Evolutionary conservation across 2,329 filamentous ascomycete species (phyloP).

Genomic region (Phaeosphaeriaceae sp.): DNA sequence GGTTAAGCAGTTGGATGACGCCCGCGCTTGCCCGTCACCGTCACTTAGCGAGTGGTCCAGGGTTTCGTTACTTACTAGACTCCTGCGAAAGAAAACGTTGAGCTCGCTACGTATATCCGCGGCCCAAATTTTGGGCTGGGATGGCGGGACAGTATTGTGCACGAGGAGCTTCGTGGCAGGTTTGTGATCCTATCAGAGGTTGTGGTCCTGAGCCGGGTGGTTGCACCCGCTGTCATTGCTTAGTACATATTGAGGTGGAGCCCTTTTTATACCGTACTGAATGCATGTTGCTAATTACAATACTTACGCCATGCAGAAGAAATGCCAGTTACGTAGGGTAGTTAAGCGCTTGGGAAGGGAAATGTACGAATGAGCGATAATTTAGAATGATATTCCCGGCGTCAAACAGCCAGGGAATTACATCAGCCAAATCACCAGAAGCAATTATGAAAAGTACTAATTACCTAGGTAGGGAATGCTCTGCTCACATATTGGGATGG

Average conservation of each 20-base stretch:
- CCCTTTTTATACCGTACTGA: background rate
- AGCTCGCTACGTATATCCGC: conserved; percentile 1
- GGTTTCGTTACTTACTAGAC: background rate
- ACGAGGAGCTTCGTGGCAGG: conserved; percentile 1
- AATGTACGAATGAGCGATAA: background rate
- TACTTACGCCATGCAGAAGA: conserved; percentile 1
- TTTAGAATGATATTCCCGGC: no score
- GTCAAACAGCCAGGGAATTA: no score
- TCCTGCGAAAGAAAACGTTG: background rate
- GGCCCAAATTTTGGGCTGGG: background rate
- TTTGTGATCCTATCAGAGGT: conserved; percentile 3
- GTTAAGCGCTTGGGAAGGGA: background rate
- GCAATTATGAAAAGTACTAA: no score
- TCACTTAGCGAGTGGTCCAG: background rate
- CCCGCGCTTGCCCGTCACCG: background rate
- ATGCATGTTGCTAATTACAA: conserved; percentile 4
- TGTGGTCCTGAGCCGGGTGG: background rate
- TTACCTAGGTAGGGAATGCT: no score
- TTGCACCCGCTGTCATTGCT: conserved; percentile 1
- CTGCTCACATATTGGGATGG: no score
- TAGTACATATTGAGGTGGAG: conserved; percentile 1
- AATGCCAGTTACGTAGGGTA: background rate
- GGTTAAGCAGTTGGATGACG: conserved; percentile 1
- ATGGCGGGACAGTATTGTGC: conserved; percentile 5
- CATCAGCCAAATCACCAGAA: no score